A percentile compares a stretch with the other conserved stretches of the same genome.
These are phyloP conservation scores for Phanerochaete carnosa DNA, from an alignment of 768 basidiomycete species.

Conservation along the genomic window DNA sequence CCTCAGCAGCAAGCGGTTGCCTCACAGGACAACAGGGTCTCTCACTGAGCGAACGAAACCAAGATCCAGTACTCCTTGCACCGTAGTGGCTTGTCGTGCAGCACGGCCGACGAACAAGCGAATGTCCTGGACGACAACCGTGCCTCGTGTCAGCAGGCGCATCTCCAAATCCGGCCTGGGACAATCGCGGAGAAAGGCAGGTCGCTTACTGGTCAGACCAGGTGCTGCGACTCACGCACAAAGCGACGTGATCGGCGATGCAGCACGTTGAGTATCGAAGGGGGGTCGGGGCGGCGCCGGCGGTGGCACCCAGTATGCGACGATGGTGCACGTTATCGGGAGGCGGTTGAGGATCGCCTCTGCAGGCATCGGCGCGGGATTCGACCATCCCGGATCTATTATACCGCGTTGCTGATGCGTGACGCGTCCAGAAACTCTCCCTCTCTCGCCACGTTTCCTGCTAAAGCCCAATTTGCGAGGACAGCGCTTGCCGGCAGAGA, in stretches of 20 bases:
- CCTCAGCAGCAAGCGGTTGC: not conserved
- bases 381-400: slow-evolving; percentile 25
- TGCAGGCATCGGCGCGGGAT: slow-evolving; percentile 19
- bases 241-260: slow-evolving; percentile 4
- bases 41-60: not conserved
- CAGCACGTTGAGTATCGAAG: not conserved
- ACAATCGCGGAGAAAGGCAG: not conserved
- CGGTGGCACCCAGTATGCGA: not conserved
- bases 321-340: slow-evolving; percentile 8
- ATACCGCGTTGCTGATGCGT: slow-evolving; percentile 21
- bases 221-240: not conserved
- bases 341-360: slow-evolving; percentile 8
- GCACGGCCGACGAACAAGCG: not conserved
- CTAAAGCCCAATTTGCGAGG: slow-evolving; percentile 1
- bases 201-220: slow-evolving; percentile 7
- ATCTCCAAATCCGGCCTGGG: slow-evolving; percentile 29
- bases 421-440: slow-evolving; percentile 11
- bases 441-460: slow-evolving; percentile 5
- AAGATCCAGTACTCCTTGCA: not conserved
- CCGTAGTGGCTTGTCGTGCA: not conserved
- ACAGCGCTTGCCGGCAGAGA: not conserved
- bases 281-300: slow-evolving; percentile 2
- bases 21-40: not conserved
- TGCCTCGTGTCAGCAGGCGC: slow-evolving; percentile 60
- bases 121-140: not conserved